Conservation (phyloP, 2,329 filamentous ascomycete genomes). For the Alternaria longipes region DNA sequence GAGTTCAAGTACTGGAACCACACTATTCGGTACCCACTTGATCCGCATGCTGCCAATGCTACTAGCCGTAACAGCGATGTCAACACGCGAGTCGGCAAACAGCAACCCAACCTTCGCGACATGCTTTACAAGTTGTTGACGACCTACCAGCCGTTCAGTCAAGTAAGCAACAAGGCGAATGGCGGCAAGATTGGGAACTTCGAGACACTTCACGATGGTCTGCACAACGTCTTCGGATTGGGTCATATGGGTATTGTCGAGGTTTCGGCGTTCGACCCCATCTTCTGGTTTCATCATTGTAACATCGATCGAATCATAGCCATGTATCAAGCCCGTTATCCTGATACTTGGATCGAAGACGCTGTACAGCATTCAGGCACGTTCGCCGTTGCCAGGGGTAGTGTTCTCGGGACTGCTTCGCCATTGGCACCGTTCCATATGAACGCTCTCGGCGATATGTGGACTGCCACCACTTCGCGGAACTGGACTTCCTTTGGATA, state of each 20-base stretch:
- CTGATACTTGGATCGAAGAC: constrained; percentile 45
- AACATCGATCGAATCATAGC: constrained; percentile 41
- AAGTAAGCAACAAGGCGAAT: constrained; percentile 45
- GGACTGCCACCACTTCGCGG: constrained; percentile 37
- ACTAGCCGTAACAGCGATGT: constrained; percentile 42
- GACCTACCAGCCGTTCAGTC: constrained; percentile 42
- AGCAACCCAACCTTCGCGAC: constrained; percentile 43
- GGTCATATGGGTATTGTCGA: constrained; percentile 56
- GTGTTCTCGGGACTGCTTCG: constrained; percentile 31
- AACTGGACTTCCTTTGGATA: constrained; percentile 47
- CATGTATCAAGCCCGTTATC: constrained; percentile 41
- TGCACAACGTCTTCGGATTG: constrained; percentile 43
- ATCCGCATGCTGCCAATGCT: constrained; percentile 34
- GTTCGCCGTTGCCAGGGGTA: constrained; percentile 30
- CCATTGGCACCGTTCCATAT: constrained; percentile 44
- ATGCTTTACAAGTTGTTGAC: constrained; percentile 47
- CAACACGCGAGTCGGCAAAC: constrained; percentile 34
- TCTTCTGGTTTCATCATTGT: constrained; percentile 48
- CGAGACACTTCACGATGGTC: constrained; percentile 43
- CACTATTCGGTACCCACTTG: constrained; percentile 39
- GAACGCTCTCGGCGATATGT: constrained; percentile 43
- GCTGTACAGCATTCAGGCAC: constrained; percentile 34
- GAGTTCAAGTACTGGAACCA: constrained; percentile 46
- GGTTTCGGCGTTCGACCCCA: constrained; percentile 43
- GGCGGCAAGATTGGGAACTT: constrained; percentile 45